Percentiles rank a stretch among this genome's conserved stretches.
phyloP scores from a whole-genome alignment of 192 early-diverging fungal genomes.

The Coemansia sp. region DNA sequence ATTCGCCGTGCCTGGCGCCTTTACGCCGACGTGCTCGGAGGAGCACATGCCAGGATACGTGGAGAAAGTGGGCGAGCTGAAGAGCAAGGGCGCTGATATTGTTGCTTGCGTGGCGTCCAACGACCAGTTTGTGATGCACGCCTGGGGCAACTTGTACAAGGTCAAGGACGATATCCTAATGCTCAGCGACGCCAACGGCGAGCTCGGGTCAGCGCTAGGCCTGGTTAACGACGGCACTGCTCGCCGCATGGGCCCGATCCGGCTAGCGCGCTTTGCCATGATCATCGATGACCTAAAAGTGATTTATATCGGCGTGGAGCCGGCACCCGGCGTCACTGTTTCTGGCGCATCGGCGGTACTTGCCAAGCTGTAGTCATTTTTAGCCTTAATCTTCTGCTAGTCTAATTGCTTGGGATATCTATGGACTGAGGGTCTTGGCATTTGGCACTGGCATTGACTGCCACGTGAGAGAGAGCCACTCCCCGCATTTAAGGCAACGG shows the following conservation, averaged over 20 bases:
- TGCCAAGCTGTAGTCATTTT: slow-evolving; percentile 52
- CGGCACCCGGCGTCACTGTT: slow-evolving; percentile 56
- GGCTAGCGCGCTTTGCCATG: slow-evolving; percentile 71
- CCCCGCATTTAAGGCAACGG: not conserved
- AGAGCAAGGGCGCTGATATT: slow-evolving; percentile 66
- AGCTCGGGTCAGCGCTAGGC: slow-evolving; percentile 66
- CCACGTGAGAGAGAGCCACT: not conserved
- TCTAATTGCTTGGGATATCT: not conserved
- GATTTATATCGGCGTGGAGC: slow-evolving; percentile 70
- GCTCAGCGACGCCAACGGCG: slow-evolving; percentile 74
- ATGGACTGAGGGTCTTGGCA: not conserved
- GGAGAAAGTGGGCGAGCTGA: slow-evolving; percentile 56
- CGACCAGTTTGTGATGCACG: slow-evolving; percentile 59
- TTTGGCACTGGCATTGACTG: not conserved
- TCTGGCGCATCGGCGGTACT: slow-evolving; percentile 62
- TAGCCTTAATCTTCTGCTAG: not conserved
- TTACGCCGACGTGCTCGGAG: slow-evolving; percentile 68
- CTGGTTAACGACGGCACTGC: slow-evolving; percentile 60
- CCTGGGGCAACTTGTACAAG: slow-evolving; percentile 55
- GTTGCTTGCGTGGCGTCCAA: slow-evolving; percentile 68
- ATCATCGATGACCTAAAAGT: slow-evolving; percentile 71
- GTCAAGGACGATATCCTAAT: slow-evolving; percentile 57
- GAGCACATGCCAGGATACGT: slow-evolving; percentile 67
- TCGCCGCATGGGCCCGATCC: slow-evolving; percentile 62
- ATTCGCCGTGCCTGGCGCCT: slow-evolving; percentile 63